phyloP scores from a whole-genome alignment of 1,284 basidiomycete species.

The Malassezia caprae region DNA sequence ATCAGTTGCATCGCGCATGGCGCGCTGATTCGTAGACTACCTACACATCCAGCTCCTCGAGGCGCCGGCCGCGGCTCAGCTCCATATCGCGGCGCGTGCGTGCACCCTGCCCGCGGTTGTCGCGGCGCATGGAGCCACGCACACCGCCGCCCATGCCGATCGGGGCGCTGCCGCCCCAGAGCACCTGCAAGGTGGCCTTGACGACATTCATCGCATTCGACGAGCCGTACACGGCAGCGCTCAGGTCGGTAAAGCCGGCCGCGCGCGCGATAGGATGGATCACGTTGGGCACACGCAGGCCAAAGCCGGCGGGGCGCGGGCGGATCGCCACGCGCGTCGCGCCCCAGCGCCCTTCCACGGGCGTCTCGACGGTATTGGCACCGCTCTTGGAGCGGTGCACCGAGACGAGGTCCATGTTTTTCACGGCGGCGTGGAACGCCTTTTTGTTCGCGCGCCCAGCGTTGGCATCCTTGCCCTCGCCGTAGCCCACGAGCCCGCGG shows the following conservation, averaged over 20 bases:
- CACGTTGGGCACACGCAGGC: slow-evolving; percentile 76
- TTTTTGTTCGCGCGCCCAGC: slow-evolving; percentile 57
- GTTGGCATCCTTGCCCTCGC: slow-evolving; percentile 70
- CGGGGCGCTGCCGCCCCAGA: slow-evolving; percentile 41
- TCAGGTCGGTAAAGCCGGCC: slow-evolving; percentile 85
- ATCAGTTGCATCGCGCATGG: not conserved
- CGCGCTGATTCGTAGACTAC: not conserved
- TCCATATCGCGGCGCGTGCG: slow-evolving; percentile 30
- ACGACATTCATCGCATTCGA: slow-evolving; percentile 63
- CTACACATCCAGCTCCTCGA: slow-evolving; percentile 25
- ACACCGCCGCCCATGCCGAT: slow-evolving; percentile 44
- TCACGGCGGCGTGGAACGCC: slow-evolving; percentile 64
- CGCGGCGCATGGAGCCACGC: slow-evolving; percentile 35
- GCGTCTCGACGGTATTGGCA: slow-evolving; percentile 70
- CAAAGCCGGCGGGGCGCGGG: slow-evolving; percentile 78
- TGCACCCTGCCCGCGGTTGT: slow-evolving; percentile 43
- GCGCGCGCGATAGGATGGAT: slow-evolving; percentile 78
- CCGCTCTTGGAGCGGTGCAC: slow-evolving; percentile 35
- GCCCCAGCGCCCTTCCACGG: slow-evolving; percentile 71
- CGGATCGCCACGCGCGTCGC: slow-evolving; percentile 73
- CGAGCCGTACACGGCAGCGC: slow-evolving; percentile 86
- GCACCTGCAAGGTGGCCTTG: slow-evolving; percentile 50
- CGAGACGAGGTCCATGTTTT: slow-evolving; percentile 75
- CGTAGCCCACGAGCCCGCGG: slow-evolving; percentile 77
- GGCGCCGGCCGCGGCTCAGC: slow-evolving; percentile 33